Evolutionary conservation across 2,329 filamentous ascomycete species (phyloP).

Genomic region (Fusarium buharicum): DNA sequence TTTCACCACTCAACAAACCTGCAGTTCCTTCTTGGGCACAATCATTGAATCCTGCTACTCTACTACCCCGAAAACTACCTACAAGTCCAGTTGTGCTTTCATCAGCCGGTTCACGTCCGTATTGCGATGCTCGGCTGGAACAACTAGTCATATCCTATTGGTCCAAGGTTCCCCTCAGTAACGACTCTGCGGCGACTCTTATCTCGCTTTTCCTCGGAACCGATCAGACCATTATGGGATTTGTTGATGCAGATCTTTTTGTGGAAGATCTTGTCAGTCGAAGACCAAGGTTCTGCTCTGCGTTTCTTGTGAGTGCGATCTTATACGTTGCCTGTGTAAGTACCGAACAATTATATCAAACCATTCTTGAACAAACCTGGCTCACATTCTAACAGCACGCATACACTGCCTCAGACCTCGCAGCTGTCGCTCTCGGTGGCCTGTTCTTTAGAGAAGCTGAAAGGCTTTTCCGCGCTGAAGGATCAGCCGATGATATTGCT

Average conservation of each 20-base stretch:
- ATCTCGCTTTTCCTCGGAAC: slow-evolving; percentile 9
- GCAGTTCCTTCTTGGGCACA: neutral
- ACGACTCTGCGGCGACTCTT: neutral
- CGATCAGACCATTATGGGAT: slow-evolving; percentile 7
- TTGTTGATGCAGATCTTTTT: neutral
- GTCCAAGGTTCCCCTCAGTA: slow-evolving; percentile 6
- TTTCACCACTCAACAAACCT: neutral
- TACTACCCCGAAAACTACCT: neutral
- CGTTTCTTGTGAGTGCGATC: slow-evolving; percentile 3
- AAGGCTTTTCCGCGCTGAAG: slow-evolving; percentile 1
- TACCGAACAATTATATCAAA: neutral
- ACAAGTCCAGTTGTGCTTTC: neutral
- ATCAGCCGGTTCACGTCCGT: neutral
- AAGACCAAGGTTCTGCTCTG: neutral
- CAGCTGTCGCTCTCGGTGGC: neutral
- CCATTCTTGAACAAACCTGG: neutral
- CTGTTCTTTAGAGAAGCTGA: neutral
- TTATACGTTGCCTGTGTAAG: slow-evolving; percentile 10
- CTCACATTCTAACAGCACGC: neutral
- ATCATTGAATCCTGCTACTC: neutral
- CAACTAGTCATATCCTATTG: slow-evolving; percentile 4
- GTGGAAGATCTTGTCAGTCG: neutral
- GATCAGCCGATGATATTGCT: neutral
- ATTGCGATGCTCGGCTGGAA: neutral
- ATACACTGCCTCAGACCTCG: neutral